phyloP scores from a whole-genome alignment of 176 grass and related monocot genomes.

The Carex myosuroides region DNA sequence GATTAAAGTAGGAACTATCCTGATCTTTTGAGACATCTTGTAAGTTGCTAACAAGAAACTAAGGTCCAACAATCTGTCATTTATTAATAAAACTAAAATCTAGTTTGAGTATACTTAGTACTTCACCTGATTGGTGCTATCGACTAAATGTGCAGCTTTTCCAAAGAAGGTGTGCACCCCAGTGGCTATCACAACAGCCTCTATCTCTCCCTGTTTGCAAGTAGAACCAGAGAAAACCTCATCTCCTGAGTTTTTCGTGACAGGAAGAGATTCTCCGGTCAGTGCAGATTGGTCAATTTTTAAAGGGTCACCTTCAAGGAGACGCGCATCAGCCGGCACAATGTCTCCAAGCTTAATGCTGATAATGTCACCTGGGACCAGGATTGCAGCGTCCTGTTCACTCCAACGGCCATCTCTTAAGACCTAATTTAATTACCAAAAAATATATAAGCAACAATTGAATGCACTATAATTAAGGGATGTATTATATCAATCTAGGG shows the following conservation, averaged over 20 bases:
- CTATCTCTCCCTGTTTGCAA: slow-evolving; percentile 92
- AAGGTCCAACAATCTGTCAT: neutral
- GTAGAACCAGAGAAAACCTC: slow-evolving; percentile 85
- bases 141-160: slow-evolving; percentile 88
- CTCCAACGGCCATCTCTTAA: slow-evolving; percentile 64
- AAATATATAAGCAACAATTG: neutral
- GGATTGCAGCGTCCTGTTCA: slow-evolving; percentile 60
- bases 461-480: neutral
- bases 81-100: neutral
- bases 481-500: neutral
- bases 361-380: slow-evolving; percentile 83
- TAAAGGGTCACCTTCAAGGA: slow-evolving; percentile 71
- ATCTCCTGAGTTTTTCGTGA: slow-evolving; percentile 53
- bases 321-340: slow-evolving; percentile 65
- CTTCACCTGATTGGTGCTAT: slow-evolving; percentile 75
- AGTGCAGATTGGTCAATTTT: slow-evolving; percentile 95
- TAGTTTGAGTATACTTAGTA: neutral
- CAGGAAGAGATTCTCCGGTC: slow-evolving; percentile 78
- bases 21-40: neutral
- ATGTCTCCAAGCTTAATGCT: slow-evolving; percentile 92
- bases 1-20: neutral
- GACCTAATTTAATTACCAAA: slow-evolving; percentile 28
- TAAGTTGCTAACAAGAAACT: neutral
- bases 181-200: slow-evolving; percentile 79
- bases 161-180: slow-evolving; percentile 98